phyloP scores from a whole-genome alignment of 163 green algal genomes.

The Scenedesmus sp. region DNA sequence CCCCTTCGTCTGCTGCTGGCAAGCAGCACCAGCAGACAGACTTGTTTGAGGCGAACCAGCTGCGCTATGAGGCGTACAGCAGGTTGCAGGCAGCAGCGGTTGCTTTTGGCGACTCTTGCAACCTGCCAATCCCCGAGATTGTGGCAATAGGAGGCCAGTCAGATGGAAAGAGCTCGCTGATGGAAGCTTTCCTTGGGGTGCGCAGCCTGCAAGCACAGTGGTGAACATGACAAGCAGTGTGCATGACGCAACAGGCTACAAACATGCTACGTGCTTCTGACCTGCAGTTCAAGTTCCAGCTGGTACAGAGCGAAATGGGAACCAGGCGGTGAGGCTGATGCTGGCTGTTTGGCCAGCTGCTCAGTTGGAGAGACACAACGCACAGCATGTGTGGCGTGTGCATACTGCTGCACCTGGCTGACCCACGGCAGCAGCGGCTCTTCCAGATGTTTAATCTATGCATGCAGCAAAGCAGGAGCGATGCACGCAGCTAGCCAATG shows the following conservation, averaged over 20 bases:
- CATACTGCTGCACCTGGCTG: background rate
- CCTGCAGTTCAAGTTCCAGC: conserved; percentile 88
- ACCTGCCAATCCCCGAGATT: conserved; percentile 94
- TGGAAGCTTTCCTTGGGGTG: conserved; percentile 95
- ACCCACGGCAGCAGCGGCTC: background rate
- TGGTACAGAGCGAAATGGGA: conserved; percentile 95
- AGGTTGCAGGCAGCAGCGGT: conserved; percentile 49
- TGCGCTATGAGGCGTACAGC: conserved; percentile 90
- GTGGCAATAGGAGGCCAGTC: conserved; percentile 94
- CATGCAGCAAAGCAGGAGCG: background rate
- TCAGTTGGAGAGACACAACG: background rate
- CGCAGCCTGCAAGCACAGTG: conserved; percentile 23
- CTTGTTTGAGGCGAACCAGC: conserved; percentile 77
- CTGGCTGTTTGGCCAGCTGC: background rate
- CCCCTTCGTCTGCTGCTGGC: background rate
- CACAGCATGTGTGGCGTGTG: background rate
- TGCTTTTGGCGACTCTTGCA: conserved; percentile 43
- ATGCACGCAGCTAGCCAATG: background rate
- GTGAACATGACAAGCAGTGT: background rate
- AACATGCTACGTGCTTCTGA: background rate
- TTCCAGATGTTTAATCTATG: background rate
- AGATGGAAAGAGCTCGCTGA: conserved; percentile 91
- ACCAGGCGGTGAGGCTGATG: conserved; percentile 64
- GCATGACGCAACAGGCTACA: background rate
- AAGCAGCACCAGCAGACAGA: conserved; percentile 54